Conservation (phyloP, 371 early-diverging fungal species). For the Batrachochytrium dendrobatidis region DNA sequence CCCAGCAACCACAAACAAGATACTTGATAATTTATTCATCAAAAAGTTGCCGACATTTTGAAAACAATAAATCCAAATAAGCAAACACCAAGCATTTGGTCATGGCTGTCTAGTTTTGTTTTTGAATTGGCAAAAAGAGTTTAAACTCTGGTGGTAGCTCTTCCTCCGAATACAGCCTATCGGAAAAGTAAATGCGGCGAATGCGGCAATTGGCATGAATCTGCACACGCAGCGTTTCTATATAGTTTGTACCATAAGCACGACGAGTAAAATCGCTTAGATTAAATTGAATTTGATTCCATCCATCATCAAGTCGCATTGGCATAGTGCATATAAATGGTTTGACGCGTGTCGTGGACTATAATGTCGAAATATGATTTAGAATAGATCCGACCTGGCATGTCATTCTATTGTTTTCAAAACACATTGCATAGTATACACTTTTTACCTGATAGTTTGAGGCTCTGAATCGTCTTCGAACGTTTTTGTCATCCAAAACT, state of each 20-base stretch:
- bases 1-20: no score
- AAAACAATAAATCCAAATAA: no score
- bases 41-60: no score
- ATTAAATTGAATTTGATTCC: slow-evolving; percentile 92
- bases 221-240: slow-evolving; percentile 78
- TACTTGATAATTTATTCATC: no score
- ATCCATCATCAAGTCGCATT: slow-evolving; percentile 87
- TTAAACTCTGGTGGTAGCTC: slow-evolving; percentile 90
- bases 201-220: slow-evolving; percentile 89
- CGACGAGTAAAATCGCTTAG: slow-evolving; percentile 76
- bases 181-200: slow-evolving; percentile 84
- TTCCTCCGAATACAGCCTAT: slow-evolving; percentile 81
- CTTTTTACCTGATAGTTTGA: slow-evolving; percentile 89
- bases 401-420: no score
- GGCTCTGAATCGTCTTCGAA: slow-evolving; percentile 71
- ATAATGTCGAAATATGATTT: background rate
- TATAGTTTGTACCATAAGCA: slow-evolving; percentile 83
- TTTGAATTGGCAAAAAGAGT: slow-evolving; percentile 69
- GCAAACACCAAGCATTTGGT: no score
- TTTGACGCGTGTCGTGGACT: slow-evolving; percentile 73
- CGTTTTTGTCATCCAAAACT: slow-evolving; percentile 73
- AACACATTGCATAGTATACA: no score
- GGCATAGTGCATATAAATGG: slow-evolving; percentile 90
- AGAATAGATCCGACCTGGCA: background rate
- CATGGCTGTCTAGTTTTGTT: slow-evolving; percentile 20